Evolutionary conservation across 257 asterid species (phyloP), one percentile per base, ranked within the genome.

Genomic region (Anisodus acutangulus): DNA sequence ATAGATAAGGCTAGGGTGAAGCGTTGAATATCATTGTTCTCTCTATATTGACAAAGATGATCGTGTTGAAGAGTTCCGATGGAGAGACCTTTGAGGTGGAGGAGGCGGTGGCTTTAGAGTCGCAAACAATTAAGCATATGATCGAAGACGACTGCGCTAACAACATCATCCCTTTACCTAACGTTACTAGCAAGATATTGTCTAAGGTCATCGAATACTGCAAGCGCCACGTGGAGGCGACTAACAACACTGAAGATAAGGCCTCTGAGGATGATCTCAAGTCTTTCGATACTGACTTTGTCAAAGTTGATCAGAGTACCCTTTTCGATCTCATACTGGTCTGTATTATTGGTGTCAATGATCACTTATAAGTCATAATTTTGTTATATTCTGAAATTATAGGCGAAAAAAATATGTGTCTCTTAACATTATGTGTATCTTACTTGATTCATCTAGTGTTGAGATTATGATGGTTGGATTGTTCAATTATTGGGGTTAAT

Each of bases 131-230:
- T 5, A 89, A 85, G 76, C 88, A 87, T 85, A 84, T 91, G 87
- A 86, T 91, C 13, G 93, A 90, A 72, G 94, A 91, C 49, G 80
- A 51, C 6, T 89, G 93, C 35, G 88, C 89, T 13, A 89, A 90
- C 81, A 51, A 64, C 85, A 6, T 0, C 64, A 90, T 91, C 63
- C 91, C 90, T 0, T n/a, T 91, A 4, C 88, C 87, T 3, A 88
- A 90, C 82, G 91, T 91, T 26, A 85, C 87, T 37, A 37, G 90
- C 8, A 84, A 64, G 79, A 83, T 89, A 57, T 76, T 91, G 15
- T 81, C 92, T 2, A 91, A 86, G 86, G 91, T 91, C 22, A 90
- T 90, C n/a, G 89, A 89, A 78, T 91, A 90, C 84, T 90, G 90
- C 69, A 84, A 67, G 80, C 85, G 86, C 53, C 91, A 88, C 72